phyloP scores from a whole-genome alignment of 2,329 filamentous ascomycete species.

The Thermothelomyces thermophilus region DNA sequence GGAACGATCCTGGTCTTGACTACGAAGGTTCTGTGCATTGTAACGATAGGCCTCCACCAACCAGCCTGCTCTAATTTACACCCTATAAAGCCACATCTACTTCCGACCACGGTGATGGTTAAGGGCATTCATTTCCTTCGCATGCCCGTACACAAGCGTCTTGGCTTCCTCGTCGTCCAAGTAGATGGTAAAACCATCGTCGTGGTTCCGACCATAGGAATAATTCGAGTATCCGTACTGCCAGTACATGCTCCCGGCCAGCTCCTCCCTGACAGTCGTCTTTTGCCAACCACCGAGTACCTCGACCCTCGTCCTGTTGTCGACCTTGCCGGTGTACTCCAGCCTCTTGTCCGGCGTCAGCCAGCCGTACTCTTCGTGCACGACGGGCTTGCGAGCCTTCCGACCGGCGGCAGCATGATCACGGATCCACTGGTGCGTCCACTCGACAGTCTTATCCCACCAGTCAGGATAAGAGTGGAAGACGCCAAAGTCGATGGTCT shows the following conservation, averaged over 20 bases:
- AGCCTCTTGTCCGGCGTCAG: conserved; percentile 42
- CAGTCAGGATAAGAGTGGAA: conserved; percentile 52
- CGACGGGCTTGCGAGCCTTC: conserved; percentile 43
- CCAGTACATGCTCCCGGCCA: conserved; percentile 49
- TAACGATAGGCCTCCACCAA: too few relatives aligned
- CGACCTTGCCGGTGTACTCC: conserved; percentile 38
- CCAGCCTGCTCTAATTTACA: too few relatives aligned
- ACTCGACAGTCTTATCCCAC: conserved; percentile 46
- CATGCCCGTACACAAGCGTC: conserved; percentile 39
- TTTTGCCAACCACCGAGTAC: conserved; percentile 45
- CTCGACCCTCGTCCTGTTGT: conserved; percentile 38
- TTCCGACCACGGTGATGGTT: too few relatives aligned
- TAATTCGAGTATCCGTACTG: conserved; percentile 46
- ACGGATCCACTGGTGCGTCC: conserved; percentile 49
- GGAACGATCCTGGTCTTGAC: too few relatives aligned
- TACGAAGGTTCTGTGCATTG: too few relatives aligned
- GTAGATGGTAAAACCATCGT: conserved; percentile 52
- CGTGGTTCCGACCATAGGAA: conserved; percentile 47
- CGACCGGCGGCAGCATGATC: conserved; percentile 43
- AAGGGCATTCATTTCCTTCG: conserved; percentile 34
- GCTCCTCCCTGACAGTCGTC: conserved; percentile 39
- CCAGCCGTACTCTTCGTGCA: conserved; percentile 52
- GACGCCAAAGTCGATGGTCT: conserved; percentile 46
- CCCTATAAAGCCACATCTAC: too few relatives aligned
- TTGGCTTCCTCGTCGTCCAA: conserved; percentile 44